Conservation (phyloP, 345 rosid genomes). For the Linum lewisii region DNA sequence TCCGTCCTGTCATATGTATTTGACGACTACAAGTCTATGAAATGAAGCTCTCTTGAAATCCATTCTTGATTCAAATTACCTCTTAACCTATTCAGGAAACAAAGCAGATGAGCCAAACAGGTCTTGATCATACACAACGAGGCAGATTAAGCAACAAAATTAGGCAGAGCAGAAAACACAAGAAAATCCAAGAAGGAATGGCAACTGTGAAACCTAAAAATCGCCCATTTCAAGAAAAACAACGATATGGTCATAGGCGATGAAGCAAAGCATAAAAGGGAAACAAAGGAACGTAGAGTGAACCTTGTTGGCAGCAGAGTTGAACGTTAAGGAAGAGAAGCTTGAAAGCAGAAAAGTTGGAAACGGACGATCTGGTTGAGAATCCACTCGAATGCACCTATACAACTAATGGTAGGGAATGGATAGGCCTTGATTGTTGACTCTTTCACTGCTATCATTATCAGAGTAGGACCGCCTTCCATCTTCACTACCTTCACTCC, state of each 20-base stretch:
- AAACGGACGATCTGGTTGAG: conserved; percentile 71
- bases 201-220: too few relatives aligned
- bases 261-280: conserved; percentile 1
- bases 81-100: neutral
- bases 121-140: neutral
- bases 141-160: neutral
- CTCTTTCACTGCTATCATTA: conserved; percentile 79
- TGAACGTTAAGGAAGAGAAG: conserved; percentile 92
- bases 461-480: conserved; percentile 48
- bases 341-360: conserved; percentile 64
- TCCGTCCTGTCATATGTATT: too few relatives aligned
- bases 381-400: conserved; percentile 90
- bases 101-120: neutral
- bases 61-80: neutral
- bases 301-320: conserved; percentile 93
- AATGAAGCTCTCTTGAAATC: neutral
- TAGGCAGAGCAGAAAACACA: conserved; percentile 3
- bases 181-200: neutral
- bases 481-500: neutral
- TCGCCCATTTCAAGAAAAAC: too few relatives aligned
- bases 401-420: conserved; percentile 87
- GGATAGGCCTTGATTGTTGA: conserved; percentile 85
- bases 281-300: conserved; percentile 10
- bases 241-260: neutral
- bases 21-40: too few relatives aligned